Evolutionary conservation across 139 green algal species (phyloP).

Genomic region (Picochlorum sp.): DNA sequence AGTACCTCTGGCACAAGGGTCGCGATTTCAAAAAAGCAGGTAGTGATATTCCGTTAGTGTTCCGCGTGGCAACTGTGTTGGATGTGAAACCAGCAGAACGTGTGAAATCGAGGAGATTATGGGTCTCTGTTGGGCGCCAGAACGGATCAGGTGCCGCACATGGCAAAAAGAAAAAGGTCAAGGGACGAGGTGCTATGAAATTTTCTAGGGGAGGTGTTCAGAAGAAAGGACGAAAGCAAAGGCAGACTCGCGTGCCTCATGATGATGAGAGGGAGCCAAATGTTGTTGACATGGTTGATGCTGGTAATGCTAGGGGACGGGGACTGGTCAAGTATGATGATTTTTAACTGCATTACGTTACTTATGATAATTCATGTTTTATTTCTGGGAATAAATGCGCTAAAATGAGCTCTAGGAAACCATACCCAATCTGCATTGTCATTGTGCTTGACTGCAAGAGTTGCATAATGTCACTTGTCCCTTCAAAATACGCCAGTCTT

Average conservation of each 20-base stretch:
- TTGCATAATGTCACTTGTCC: conserved; percentile 46
- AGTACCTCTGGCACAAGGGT: conserved; percentile 65
- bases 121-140: conserved; percentile 6
- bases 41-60: conserved; percentile 32
- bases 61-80: conserved; percentile 33
- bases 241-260: not conserved
- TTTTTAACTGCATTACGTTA: not conserved
- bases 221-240: not conserved
- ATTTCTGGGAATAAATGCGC: conserved; percentile 55
- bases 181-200: not conserved
- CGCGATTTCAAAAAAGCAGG: conserved; percentile 38
- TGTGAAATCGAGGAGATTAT: conserved; percentile 32
- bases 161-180: not conserved
- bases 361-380: conserved; percentile 10
- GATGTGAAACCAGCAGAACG: conserved; percentile 24
- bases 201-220: conserved; percentile 1
- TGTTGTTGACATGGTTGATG: not conserved
- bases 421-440: conserved; percentile 52
- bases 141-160: not conserved
- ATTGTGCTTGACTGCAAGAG: conserved; percentile 56
- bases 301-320: not conserved
- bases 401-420: conserved; percentile 38
- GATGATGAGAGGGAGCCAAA: not conserved
- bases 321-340: conserved; percentile 7
- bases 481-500: conserved; percentile 32